These are phyloP conservation scores for Puccinia polysora DNA, from an alignment of 1,284 basidiomycete species.

Conservation along the genomic window DNA sequence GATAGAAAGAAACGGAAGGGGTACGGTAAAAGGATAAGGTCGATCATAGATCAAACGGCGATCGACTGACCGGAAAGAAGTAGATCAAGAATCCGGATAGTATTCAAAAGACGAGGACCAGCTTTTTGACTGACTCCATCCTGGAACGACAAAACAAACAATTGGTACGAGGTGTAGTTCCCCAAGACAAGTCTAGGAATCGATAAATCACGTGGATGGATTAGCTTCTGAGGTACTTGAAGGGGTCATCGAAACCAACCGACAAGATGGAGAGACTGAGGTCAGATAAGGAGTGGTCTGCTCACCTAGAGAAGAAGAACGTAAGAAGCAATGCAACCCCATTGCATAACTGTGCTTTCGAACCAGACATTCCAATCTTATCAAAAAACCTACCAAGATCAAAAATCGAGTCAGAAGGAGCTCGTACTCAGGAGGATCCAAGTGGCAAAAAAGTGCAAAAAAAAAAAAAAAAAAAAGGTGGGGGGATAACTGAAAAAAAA, in stretches of 20 bases:
- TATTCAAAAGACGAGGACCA: constrained; percentile 27
- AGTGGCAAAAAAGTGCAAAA: not conserved
- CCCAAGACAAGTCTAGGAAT: constrained; percentile 40
- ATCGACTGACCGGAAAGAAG: constrained; percentile 28
- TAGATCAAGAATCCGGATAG: constrained; percentile 29
- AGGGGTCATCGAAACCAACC: not conserved
- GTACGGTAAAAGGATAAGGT: not conserved
- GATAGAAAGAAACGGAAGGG: not conserved
- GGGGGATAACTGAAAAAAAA: not conserved
- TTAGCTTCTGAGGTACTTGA: not conserved
- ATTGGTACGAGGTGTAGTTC: constrained; percentile 39
- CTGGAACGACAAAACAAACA: constrained; percentile 1
- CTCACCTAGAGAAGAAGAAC: constrained; percentile 38
- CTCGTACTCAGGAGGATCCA: not conserved
- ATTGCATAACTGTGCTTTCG: constrained; percentile 33
- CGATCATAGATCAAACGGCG: not conserved
- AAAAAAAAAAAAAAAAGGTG: not conserved
- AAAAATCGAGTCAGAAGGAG: not conserved
- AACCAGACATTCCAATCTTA: constrained; percentile 40
- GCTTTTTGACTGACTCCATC: constrained; percentile 26
- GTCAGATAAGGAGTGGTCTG: not conserved
- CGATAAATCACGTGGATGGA: not conserved
- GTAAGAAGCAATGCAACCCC: constrained; percentile 9
- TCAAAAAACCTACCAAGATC: constrained; percentile 37
- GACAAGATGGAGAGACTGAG: not conserved